Evolutionary conservation across 805 yeast genomes (phyloP), one percentile per base, ranked within the genome.

Genomic region (Monosporozyma siamensis): DNA sequence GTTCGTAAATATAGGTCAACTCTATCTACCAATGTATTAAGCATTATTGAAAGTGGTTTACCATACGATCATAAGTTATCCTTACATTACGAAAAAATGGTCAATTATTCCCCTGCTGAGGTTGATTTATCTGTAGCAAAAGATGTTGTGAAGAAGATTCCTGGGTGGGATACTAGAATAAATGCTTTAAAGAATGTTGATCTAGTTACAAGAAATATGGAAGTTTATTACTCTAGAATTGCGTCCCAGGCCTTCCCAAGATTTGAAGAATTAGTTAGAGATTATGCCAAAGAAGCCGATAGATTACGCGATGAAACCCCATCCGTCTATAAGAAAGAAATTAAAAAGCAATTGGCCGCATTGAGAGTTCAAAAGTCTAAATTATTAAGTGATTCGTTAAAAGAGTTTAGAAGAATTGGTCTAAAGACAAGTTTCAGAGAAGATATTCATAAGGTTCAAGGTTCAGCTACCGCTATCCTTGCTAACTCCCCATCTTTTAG

Each of bases 351-450:
- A 1, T 62, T 82, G 30, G 80, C 88, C 2, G 71, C 86, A 6
- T 68, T 92, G 61, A 84, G 82, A 54, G 72, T 80, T n/a, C 90
- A 86, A 54, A 92, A 92, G 63, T 70, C 80, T 46, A 82, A 81
- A 49, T 62, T 88, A 6, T 65, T 94, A 42, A 82, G 92, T 63
- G 86, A 80, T 44, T 74, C 88, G 0, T 63, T 92, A 46, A 78
- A 78, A 48, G 92, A 85, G 49, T 65, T 90, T 42, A 75, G 78
- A 56, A 66, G 78, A 44, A 76, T 85, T 56, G 99, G 99, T 1
- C 62, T 92, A 49, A 82, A 77, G 51, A 66, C 79, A 3, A 74
- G 74, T 21, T 69, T 80, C 27, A 78, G 81, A 44, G 70, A 80
- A 5, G 88, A 83, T 47, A 75, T 80, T n/a, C 73, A 75, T 41